Base-by-base conservation (phyloP, 257 asterid species). In the Jacaranda copaia region DNA sequence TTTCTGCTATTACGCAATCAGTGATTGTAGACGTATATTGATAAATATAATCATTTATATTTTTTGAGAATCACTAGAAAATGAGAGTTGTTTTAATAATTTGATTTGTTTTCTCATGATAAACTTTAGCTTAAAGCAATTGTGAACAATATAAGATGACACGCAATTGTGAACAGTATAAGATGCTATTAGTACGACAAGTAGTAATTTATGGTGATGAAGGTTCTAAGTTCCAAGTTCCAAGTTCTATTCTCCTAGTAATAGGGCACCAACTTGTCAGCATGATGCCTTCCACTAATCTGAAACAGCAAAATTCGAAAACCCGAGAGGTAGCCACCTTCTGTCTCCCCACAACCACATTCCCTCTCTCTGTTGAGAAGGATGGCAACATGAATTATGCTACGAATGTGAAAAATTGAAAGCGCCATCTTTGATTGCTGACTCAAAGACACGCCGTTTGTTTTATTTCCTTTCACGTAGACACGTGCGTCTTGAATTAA, bases 341-440 rank as follows among this genome's bases (percentile, higher is more conserved):
- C 1, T 72, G 74, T 68, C 87, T 9, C 60, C 49, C n/a, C 81
- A 51, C 11, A 32, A 42, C 62, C 40, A 40, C 19, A 25, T 6
- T n/a, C 39, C 11, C 57, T 43, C 43, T 39, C n/a, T 20, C 36
- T 72, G 56, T 74, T 81, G 87, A 71, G 64, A 82, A 76, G 78
- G 84, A 81, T 70, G 46, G 85, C 85, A 79, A 83, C 81, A 18
- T 43, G 70, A 42, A 19, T 19, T 83, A 84, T 82, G 81, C 69
- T 40, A 80, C 83, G 46, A 2, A 45, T 74, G 86, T 82, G 87
- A 83, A 81, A 72, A 80, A 68, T 52, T 73, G 84, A 76, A 70
- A 84, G 82, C 79, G 80, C 84, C 84, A 68, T 72, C 35, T 78
- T 45, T 78, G 77, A 64, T 82, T 81, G 96, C 87, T 81, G 91